Evolutionary conservation across 2,329 filamentous ascomycete genomes (phyloP), one percentile per base, ranked within the genome.

Genomic region (Colletotrichum incanum): DNA sequence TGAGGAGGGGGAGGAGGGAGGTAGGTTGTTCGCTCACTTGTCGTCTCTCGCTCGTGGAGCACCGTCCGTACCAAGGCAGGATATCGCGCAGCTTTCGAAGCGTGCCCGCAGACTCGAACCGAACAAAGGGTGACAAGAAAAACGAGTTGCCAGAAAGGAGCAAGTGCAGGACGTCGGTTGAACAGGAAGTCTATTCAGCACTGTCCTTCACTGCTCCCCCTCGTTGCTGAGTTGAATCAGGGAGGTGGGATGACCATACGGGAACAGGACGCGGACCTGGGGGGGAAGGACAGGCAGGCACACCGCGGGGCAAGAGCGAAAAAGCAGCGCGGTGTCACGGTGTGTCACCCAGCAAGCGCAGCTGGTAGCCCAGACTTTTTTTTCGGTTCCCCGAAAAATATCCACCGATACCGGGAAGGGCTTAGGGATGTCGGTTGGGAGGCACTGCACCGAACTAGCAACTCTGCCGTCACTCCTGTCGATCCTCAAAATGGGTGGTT

Each of bases 161-260:
- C 72, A 63, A 74, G 64, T 70, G 68, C 43, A 64, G 65, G 63
- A 74, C 64, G 45, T 63, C 60, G 54, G 66, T 68, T 72, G 71
- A 73, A 72, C 71, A 71, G 65, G n/a, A 59, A 50, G 65, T 60
- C 69, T 69, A 73, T 73, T 70, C 72, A 74, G 69, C 72, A 70
- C 74, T 73, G 73, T 68, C 74, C 71, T 37, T 70, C 67, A 71
- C 62, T 73, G 71, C 71, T 59, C 71, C 71, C 67, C 61, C 62
- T 71, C 67, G 70, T 39, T 65, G 31, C 34, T 72, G 54, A 64
- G 70, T 72, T 65, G 65, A 72, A 72, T 70, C 54, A 65, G 65
- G 65, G 65, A 70, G 70, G 59, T 70, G 70, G 65, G 70, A 72
- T 65, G 54, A 70, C 47, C 47, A 65, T 60, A 60, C 37, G 26